A percentile compares a stretch with the other conserved stretches of the same genome.
These are phyloP conservation scores for Hemileia vastatrix DNA, from an alignment of 1,284 basidiomycete species.

Conservation along the genomic window DNA sequence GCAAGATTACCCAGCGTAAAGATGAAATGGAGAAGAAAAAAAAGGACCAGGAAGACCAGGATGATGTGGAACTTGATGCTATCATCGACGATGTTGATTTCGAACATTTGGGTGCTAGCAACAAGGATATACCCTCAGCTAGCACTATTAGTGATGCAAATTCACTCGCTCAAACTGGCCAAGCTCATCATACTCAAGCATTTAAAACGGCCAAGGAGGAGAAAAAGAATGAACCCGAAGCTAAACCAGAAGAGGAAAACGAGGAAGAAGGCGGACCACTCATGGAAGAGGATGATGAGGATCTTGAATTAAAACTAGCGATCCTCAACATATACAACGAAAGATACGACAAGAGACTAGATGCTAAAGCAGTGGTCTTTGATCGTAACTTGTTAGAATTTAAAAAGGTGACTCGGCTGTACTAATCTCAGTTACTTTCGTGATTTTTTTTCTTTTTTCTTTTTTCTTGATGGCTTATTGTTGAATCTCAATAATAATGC, in stretches of 20 bases:
- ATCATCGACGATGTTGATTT: neutral
- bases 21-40: conserved; percentile 23
- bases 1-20: conserved; percentile 30
- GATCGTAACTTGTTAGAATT: conserved; percentile 85
- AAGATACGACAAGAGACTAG: conserved; percentile 74
- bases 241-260: conserved; percentile 49
- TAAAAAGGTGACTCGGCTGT: conserved; percentile 60
- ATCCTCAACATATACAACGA: conserved; percentile 87
- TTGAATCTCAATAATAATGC: neutral
- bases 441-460: neutral
- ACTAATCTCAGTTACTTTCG: conserved; percentile 4
- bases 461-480: neutral
- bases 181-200: no score
- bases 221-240: conserved; percentile 28
- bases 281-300: conserved; percentile 64
- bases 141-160: no score
- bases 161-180: no score
- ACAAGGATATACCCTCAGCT: no score
- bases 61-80: neutral
- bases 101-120: no score
- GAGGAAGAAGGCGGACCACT: conserved; percentile 51
- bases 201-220: conserved; percentile 43
- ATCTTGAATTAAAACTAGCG: conserved; percentile 80
- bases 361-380: conserved; percentile 83
- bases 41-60: neutral